Evolutionary conservation across 73 alveolate species (phyloP).

Genomic region (Durusdinium trenchii): DNA sequence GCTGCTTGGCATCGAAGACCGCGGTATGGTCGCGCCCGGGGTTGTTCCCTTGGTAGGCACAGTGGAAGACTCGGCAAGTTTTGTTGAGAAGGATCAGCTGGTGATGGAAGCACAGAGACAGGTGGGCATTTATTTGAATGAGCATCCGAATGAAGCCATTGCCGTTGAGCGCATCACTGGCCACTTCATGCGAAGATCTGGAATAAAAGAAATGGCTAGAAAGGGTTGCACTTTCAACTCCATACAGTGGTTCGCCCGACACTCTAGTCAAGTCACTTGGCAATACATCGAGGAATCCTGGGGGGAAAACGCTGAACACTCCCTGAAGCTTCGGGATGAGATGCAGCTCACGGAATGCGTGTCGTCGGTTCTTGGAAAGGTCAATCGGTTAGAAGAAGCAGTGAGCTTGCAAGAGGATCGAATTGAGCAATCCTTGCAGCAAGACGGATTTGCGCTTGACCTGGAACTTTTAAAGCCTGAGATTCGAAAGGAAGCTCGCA

Average conservation of each 20-base stretch:
- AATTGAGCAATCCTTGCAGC: neutral
- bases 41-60: neutral
- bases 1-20: neutral
- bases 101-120: neutral
- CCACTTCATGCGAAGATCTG: neutral
- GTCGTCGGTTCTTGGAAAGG: neutral
- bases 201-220: neutral
- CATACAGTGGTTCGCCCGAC: conserved; percentile 19
- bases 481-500: neutral
- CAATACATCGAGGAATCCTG: neutral
- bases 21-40: neutral
- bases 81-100: neutral
- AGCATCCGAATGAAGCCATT: neutral
- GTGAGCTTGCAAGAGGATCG: neutral
- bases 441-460: neutral
- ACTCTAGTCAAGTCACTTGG: neutral
- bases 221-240: neutral
- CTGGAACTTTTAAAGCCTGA: neutral
- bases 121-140: too few species aligned
- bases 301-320: neutral
- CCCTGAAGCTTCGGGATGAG: neutral
- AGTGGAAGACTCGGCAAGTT: neutral
- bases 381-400: neutral
- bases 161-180: neutral
- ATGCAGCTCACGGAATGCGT: neutral